Conservation (phyloP, 2,329 filamentous ascomycete species). For the Fusarium tricinctum region DNA sequence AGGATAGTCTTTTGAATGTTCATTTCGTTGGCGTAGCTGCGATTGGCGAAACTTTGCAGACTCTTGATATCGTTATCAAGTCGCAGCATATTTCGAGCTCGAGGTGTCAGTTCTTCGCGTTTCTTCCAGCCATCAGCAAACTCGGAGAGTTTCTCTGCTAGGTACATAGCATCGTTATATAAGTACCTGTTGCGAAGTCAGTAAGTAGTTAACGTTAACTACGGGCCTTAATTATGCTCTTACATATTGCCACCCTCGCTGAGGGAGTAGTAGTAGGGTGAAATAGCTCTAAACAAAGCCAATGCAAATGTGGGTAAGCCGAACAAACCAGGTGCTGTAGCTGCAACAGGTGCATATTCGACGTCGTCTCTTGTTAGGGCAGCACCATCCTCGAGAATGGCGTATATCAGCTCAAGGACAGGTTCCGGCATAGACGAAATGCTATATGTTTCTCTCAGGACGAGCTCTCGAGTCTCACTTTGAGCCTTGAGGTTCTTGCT, state of each 20-base stretch:
- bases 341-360: conserved; percentile 70
- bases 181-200: conserved; percentile 64
- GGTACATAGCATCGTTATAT: conserved; percentile 76
- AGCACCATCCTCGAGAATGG: conserved; percentile 72
- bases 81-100: conserved; percentile 68
- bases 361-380: conserved; percentile 68
- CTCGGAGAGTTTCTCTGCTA: conserved; percentile 69
- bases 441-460: conserved; percentile 86
- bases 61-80: conserved; percentile 72
- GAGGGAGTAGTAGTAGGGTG: conserved; percentile 78
- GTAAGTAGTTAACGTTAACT: background rate
- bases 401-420: conserved; percentile 75
- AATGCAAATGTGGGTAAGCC: conserved; percentile 78
- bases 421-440: conserved; percentile 89
- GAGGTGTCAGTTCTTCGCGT: conserved; percentile 64
- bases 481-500: conserved; percentile 42
- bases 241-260: conserved; percentile 75
- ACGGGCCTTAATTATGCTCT: conserved; percentile 40
- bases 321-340: conserved; percentile 78
- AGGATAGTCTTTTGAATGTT: conserved; percentile 71
- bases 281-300: conserved; percentile 84
- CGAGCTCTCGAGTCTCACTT: conserved; percentile 72
- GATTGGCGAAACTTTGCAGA: conserved; percentile 71
- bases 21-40: conserved; percentile 74
- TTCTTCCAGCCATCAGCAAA: conserved; percentile 66